phyloP scores from a whole-genome alignment of 2,329 filamentous ascomycete genomes.

The Biscogniauxia marginata region DNA sequence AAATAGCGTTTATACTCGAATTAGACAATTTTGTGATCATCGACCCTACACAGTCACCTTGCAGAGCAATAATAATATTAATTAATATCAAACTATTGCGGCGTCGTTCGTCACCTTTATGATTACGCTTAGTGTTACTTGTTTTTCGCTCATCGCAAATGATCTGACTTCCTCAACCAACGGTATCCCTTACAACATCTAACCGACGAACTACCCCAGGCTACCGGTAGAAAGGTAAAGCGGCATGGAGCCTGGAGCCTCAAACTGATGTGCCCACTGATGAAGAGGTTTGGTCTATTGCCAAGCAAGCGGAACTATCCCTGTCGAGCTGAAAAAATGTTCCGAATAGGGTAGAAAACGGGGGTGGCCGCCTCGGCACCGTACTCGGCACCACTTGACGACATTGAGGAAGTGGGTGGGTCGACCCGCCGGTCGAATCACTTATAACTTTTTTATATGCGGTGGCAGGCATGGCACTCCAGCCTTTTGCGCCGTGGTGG shows the following conservation, averaged over 20 bases:
- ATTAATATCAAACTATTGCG: not conserved
- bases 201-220: not conserved
- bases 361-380: not conserved
- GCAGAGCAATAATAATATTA: not conserved
- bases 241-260: not conserved
- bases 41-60: not conserved
- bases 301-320: not conserved
- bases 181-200: not conserved
- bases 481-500: not conserved
- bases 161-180: not conserved
- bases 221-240: not conserved
- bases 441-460: not conserved
- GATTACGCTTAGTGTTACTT: too few relatives aligned
- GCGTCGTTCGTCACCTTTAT: not conserved
- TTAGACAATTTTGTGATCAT: not conserved
- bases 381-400: not conserved
- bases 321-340: not conserved
- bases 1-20: not conserved
- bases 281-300: not conserved
- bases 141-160: not conserved
- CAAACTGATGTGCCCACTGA: not conserved
- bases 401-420: not conserved
- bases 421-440: not conserved
- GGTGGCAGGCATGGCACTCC: not conserved
- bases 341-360: not conserved